Conservation (phyloP, 176 grass and related monocot genomes). For the Carex kokanica region DNA sequence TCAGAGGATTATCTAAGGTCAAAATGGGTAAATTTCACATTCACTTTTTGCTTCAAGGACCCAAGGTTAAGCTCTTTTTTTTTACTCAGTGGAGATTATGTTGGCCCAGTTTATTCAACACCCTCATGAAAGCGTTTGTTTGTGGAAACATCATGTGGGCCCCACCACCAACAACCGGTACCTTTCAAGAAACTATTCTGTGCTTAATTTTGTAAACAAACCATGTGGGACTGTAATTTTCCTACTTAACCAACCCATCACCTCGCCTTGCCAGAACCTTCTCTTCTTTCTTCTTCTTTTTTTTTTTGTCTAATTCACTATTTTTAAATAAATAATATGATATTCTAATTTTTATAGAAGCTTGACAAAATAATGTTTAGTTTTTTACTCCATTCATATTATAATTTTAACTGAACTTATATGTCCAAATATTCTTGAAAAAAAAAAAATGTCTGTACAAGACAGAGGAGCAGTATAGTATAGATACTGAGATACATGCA, state of each 20-base stretch:
- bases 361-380: no score
- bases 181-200: not conserved
- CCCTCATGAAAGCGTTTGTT: slow-evolving; percentile 12
- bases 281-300: no score
- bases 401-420: not conserved
- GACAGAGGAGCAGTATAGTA: no score
- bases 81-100: slow-evolving; percentile 11
- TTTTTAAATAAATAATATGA: not conserved
- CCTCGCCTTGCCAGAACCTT: not conserved
- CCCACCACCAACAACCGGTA: slow-evolving; percentile 16
- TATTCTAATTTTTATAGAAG: not conserved
- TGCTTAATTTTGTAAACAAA: slow-evolving; percentile 11
- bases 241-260: not conserved
- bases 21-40: not conserved
- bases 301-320: no score
- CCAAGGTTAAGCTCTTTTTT: slow-evolving; percentile 1
- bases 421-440: not conserved
- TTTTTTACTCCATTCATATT: not conserved
- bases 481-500: no score
- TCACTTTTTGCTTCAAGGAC: not conserved
- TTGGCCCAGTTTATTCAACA: slow-evolving; percentile 20
- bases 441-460: not conserved
- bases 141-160: slow-evolving; percentile 9
- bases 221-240: slow-evolving; percentile 2
- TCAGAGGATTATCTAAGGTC: not conserved